phyloP scores from a whole-genome alignment of 768 basidiomycete genomes.

The Russula earlei region DNA sequence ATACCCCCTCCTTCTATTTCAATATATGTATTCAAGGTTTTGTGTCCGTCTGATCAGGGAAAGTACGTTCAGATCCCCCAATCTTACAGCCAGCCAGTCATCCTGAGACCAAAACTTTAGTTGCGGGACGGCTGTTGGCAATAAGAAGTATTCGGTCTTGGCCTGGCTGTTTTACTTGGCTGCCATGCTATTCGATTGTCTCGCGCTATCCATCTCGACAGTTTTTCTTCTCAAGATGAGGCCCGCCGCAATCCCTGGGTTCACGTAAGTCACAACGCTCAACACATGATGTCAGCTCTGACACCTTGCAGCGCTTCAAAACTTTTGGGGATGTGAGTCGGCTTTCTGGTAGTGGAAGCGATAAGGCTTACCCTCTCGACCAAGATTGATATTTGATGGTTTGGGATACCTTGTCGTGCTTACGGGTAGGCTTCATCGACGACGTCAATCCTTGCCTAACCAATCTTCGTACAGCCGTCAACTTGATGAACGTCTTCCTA shows the following conservation, averaged over 20 bases:
- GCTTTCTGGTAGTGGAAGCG: not conserved
- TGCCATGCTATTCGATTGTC: conserved; percentile 48
- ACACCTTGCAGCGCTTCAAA: conserved; percentile 18
- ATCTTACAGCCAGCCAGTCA: not conserved
- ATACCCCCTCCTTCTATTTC: not conserved
- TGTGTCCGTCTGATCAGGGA: conserved; percentile 23
- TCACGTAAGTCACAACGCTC: conserved; percentile 21
- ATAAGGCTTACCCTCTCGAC: not conserved
- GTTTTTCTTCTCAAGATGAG: conserved; percentile 42
- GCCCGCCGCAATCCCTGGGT: conserved; percentile 21
- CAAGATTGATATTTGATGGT: conserved; percentile 63
- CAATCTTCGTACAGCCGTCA: conserved; percentile 19
- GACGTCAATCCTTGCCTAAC: not conserved
- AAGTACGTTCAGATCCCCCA: conserved; percentile 26
- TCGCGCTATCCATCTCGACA: conserved; percentile 41
- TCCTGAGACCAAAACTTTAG: conserved; percentile 27
- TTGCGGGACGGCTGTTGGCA: conserved; percentile 34
- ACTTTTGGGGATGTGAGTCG: conserved; percentile 24
- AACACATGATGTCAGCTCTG: not conserved
- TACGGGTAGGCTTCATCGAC: conserved; percentile 28
- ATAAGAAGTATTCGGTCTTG: conserved; percentile 22
- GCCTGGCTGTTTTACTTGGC: conserved; percentile 53
- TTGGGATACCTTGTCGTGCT: conserved; percentile 51
- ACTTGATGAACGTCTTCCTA: conserved; percentile 25
- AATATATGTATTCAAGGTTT: not conserved